Base-by-base conservation (phyloP, 1,284 basidiomycete genomes). In the Gomphus bonarii region DNA sequence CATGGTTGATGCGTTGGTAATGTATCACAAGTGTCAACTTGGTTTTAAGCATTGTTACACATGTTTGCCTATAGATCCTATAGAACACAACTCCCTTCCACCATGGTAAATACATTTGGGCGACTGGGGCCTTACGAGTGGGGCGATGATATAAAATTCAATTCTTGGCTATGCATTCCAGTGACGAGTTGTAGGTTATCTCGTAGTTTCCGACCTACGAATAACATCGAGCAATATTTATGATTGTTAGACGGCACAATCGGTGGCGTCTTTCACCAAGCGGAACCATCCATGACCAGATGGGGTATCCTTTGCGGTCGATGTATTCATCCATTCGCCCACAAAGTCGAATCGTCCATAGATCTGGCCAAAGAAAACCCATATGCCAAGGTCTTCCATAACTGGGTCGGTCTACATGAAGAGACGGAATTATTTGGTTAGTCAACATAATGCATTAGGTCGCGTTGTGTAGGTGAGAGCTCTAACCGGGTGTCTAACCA, bases 341-440 rank as follows among this genome's bases (percentile, higher is more conserved):
- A 51, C 50, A 51, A 51, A 12, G 18, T 51, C 50, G 18, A 36
- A 36, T n/a, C 36, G 18, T 9, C 52, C 52, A 28, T 44, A 44
- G n/a, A 54, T 44, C 4, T 54, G n/a, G 40, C 52, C 52, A 33
- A 44, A 28, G 22, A 54, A 54, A 10, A 54, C 35, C 52, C 52
- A 54, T 11, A 44, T 25, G 5, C 52, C 52, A 10, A 54, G 22
- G 28, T 54, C 38, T 16, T 16, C 40, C 38, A 33, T 54, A 14
- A 9, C 38, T 18, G 42, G 22, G 18, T 43, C 22, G 42, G 28
- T 11, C 52, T 54, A 33, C 16, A 44, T 36, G 6, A 31, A 4
- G n/a, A 31, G 12, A 44, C 9, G 31, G 9, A 18, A 20, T 3
- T 8, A 1, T 28, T 3, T 7, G 10, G 18, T 22, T 22, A 16